A percentile compares a stretch with the other conserved stretches of the same genome.
Conservation (phyloP, 805 yeast genomes). For the Saccharomycopsis vini region DNA sequence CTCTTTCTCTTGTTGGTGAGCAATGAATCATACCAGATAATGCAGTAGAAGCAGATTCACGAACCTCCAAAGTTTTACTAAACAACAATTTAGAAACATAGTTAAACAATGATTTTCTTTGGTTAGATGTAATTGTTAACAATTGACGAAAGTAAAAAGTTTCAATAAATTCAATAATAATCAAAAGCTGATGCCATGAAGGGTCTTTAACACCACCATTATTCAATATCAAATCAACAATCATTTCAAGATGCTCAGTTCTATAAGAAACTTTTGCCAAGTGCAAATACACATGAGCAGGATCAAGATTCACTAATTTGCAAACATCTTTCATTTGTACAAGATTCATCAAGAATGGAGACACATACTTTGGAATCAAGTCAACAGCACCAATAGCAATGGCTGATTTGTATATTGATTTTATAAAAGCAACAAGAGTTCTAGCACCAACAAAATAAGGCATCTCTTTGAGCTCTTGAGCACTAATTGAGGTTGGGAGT, state of each 20-base stretch:
- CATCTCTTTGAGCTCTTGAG: constrained; percentile 51
- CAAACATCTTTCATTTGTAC: constrained; percentile 72
- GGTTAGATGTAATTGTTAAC: constrained; percentile 39
- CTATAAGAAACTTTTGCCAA: constrained; percentile 42
- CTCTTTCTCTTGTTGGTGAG: constrained; percentile 37
- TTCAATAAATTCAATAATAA: constrained; percentile 62
- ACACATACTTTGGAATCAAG: constrained; percentile 43
- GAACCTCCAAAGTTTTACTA: constrained; percentile 61
- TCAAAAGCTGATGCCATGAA: constrained; percentile 53
- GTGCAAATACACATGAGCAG: constrained; percentile 37
- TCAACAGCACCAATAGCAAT: constrained; percentile 44
- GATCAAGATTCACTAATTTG: constrained; percentile 53
- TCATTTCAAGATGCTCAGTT: constrained; percentile 30
- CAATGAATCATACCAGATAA: constrained; percentile 72
- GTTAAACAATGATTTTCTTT: constrained; percentile 41
- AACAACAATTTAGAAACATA: constrained; percentile 46
- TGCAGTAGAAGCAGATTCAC: constrained; percentile 63
- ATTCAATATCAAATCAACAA: constrained; percentile 36
- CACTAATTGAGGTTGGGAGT: constrained; percentile 26
- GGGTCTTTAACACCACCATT: constrained; percentile 30
- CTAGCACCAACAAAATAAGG: constrained; percentile 56
- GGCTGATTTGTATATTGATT: constrained; percentile 33
- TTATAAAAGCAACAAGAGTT: constrained; percentile 54
- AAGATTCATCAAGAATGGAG: constrained; percentile 62
- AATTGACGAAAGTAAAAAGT: constrained; percentile 63